Conservation (phyloP, 1,284 basidiomycete genomes). For the Fomitopsis betulina region DNA sequence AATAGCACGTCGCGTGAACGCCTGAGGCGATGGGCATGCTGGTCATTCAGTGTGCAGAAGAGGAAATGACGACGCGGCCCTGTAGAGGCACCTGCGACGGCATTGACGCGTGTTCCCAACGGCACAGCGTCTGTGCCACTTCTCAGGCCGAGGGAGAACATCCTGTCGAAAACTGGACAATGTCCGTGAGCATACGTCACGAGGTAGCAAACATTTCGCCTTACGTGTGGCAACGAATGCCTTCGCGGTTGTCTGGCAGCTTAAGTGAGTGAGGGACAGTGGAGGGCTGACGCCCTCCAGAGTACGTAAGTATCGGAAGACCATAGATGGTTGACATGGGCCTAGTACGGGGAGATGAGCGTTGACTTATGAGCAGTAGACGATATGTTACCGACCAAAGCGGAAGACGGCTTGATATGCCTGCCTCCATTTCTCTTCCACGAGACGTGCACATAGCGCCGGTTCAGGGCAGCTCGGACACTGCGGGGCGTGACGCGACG, state of each 20-base stretch:
- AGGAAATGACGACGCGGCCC: slow-evolving; percentile 78
- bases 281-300: slow-evolving; percentile 82
- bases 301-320: slow-evolving; percentile 81
- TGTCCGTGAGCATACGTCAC: neutral
- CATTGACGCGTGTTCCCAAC: slow-evolving; percentile 55
- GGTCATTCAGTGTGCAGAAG: slow-evolving; percentile 63
- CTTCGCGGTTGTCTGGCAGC: slow-evolving; percentile 85
- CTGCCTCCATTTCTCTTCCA: slow-evolving; percentile 91
- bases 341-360: slow-evolving; percentile 31
- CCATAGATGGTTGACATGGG: slow-evolving; percentile 85
- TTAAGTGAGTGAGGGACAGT: slow-evolving; percentile 72
- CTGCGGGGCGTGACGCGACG: slow-evolving; percentile 36
- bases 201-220: slow-evolving; percentile 24
- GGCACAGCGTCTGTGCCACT: slow-evolving; percentile 61
- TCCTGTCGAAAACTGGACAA: slow-evolving; percentile 56
- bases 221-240: slow-evolving; percentile 78
- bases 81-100: slow-evolving; percentile 54
- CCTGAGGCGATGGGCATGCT: slow-evolving; percentile 10
- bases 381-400: slow-evolving; percentile 51
- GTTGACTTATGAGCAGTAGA: slow-evolving; percentile 12
- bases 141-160: slow-evolving; percentile 83
- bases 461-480: slow-evolving; percentile 83
- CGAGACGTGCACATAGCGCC: slow-evolving; percentile 71
- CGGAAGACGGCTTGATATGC: slow-evolving; percentile 85
- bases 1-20: slow-evolving; percentile 12